A percentile compares a stretch with the other conserved stretches of the same genome.
These are phyloP conservation scores for Russula brevipes DNA, from an alignment of 768 basidiomycete genomes.

Conservation along the genomic window DNA sequence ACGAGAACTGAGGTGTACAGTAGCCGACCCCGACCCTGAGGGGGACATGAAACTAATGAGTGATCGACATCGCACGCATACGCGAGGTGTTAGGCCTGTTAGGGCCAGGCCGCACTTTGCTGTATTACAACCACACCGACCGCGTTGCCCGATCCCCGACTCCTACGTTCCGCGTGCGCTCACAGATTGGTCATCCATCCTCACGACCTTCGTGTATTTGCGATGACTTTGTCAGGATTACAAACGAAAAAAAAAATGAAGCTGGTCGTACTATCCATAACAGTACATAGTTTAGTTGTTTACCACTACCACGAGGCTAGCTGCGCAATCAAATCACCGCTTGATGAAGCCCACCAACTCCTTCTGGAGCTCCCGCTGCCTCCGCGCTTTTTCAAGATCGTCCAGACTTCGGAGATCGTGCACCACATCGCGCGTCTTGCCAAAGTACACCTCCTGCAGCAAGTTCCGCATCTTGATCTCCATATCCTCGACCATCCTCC, in stretches of 20 bases:
- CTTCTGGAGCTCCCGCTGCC: slow-evolving; percentile 82
- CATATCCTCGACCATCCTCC: slow-evolving; percentile 96
- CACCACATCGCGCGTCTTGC: slow-evolving; percentile 93
- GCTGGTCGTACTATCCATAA: not conserved
- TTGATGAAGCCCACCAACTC: slow-evolving; percentile 87
- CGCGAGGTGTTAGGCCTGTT: too few relatives aligned
- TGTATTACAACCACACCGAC: too few relatives aligned
- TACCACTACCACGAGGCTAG: not conserved
- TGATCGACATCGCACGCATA: too few relatives aligned
- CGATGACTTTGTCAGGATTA: too few relatives aligned
- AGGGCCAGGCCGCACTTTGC: too few relatives aligned
- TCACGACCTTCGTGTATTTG: too few relatives aligned
- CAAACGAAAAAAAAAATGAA: not conserved
- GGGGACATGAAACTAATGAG: too few relatives aligned
- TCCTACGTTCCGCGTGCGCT: too few relatives aligned
- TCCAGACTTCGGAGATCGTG: slow-evolving; percentile 86
- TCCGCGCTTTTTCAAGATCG: slow-evolving; percentile 75
- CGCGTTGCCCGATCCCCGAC: too few relatives aligned
- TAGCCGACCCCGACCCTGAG: too few relatives aligned
- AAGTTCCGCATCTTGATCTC: slow-evolving; percentile 98
- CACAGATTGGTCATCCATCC: too few relatives aligned
- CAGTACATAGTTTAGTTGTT: not conserved
- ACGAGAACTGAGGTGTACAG: too few relatives aligned
- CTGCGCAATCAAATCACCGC: slow-evolving; percentile 14
- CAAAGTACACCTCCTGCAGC: slow-evolving; percentile 92